phyloP scores from a whole-genome alignment of 164 flowering plant species.

The Stephania cephalantha region DNA sequence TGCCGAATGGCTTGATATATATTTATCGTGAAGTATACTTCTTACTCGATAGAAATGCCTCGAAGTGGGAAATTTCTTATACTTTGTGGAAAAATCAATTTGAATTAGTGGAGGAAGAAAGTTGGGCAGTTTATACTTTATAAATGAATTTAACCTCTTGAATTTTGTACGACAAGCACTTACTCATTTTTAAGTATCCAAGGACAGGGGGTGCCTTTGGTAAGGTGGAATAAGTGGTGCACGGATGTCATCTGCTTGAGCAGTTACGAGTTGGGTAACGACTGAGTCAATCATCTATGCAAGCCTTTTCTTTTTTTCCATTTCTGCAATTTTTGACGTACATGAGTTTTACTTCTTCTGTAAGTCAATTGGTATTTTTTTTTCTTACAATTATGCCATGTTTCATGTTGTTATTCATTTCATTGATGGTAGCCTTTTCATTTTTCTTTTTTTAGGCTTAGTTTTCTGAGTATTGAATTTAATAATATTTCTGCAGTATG shows the following conservation, averaged over 20 bases:
- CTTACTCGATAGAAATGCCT: too few species aligned
- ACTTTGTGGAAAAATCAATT: neutral
- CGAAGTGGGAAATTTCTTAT: neutral
- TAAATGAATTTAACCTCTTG: too few species aligned
- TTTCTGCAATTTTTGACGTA: neutral
- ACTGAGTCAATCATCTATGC: neutral
- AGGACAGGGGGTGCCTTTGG: too few species aligned
- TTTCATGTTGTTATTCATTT: neutral
- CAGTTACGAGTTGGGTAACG: too few species aligned
- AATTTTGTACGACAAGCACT: too few species aligned
- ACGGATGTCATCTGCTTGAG: too few species aligned
- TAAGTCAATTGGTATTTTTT: neutral
- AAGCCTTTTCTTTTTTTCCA: neutral
- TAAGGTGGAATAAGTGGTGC: too few species aligned
- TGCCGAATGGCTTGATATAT: neutral
- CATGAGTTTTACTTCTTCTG: neutral
- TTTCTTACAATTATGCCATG: neutral
- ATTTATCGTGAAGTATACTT: too few species aligned
- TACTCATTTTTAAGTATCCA: too few species aligned
- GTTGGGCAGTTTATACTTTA: too few species aligned
- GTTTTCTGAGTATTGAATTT: conserved; percentile 5
- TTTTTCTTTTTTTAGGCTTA: neutral
- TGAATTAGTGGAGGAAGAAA: too few species aligned
- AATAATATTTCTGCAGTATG: conserved; percentile 46
- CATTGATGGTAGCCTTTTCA: neutral